Base-by-base conservation (phyloP, 306 rosid species). In the Ammopiptanthus mongolicus region DNA sequence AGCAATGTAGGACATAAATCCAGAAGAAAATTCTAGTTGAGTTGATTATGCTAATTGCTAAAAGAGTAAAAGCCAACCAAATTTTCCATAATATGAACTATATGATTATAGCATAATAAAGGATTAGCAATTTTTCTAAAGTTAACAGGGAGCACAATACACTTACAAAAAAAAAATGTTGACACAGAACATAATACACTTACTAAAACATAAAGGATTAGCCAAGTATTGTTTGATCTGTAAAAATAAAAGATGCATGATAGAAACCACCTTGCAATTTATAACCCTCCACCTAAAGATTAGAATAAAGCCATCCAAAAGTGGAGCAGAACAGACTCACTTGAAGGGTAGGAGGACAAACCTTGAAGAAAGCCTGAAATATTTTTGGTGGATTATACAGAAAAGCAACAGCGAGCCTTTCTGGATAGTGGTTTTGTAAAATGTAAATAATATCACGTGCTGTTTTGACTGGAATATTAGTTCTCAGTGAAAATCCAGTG, bases 281-380 rank as follows among this genome's bases (percentile, higher is more conserved):
- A 18, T 25, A 1, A 71, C 22, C 47, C 51, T 51, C 56, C 73
- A 65, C 48, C 9, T 52, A 13, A 51, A 36, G 29, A 58, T 18
- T 42, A 52, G 42, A 65, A 65, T 48, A 65, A 56, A 37, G 18
- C 42, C 44, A 51, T 39, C 31, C 34, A 39, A 55, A 28, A 29
- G 44, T 41, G 71, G 66, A 15, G 65, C 56, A 65, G 15, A 63
- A 52, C n/a, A 74, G 39, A 21, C 48, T 41, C 39, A 75, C 29
- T 69, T 53, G 77, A 3, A 50, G 77, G 33, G 65, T 1, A 71
- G 71, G 42, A 79, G 74, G 39, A 72, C 86, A 57, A 52, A 95
- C 98, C 98, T 85, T 94, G 77, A 83, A 91, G 75, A 94, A 85
- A 52, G 97, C 95, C 74, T 90, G 96, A 79, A 91, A 95, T 73